Evolutionary conservation across 2,329 filamentous ascomycete genomes (phyloP), one percentile per base, ranked within the genome.

Genomic region (Hansfordia pulvinata): DNA sequence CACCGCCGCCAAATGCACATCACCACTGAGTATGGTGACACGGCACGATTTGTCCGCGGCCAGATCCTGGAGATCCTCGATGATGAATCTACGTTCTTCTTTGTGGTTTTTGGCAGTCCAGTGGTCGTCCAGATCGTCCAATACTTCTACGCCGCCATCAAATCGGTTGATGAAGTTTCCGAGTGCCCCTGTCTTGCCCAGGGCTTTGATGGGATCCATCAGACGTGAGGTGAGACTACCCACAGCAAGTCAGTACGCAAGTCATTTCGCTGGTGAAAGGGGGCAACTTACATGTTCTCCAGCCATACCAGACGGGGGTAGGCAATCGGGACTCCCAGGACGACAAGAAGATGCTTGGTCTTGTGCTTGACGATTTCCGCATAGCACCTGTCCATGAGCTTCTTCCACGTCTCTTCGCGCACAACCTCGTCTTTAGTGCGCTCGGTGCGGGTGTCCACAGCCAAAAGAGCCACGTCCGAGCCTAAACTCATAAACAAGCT

Each of bases 41-140:
- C 90, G 78, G 26, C 94, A 70, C 10, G 84, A 93, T 49, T 93
- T 93, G 48, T 90, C 84, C 13, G 83, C 84, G 7, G 92, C 86
- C 32, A 98, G 64, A 42, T 93, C 84, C 52, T 98, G 92, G 15
- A 98, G 60, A 42, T 94, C 85, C 46, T 90, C 80, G 20, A 98
- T 72, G 35, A 96, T 64, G 51, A 82, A 78, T 35, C 76, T 82
- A 26, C 90, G 74, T 53, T 98, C 90, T 15, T 73, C 65, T 49
- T 96, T 98, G 58, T 96, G 86, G 45, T 85, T 82, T 47, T 84
- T 93, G 19, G 88, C 83, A 1, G 88, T 94, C 90, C 90, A 98
- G 47, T 98, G 88, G 50, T 96, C 90, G 46, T 94, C 88, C 8
- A 93, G 58, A 41, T 93, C 85, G 46, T 93, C 86, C 16, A 93